Conservation (phyloP, 2,329 filamentous ascomycete species). For the Laburnicola sp. region DNA sequence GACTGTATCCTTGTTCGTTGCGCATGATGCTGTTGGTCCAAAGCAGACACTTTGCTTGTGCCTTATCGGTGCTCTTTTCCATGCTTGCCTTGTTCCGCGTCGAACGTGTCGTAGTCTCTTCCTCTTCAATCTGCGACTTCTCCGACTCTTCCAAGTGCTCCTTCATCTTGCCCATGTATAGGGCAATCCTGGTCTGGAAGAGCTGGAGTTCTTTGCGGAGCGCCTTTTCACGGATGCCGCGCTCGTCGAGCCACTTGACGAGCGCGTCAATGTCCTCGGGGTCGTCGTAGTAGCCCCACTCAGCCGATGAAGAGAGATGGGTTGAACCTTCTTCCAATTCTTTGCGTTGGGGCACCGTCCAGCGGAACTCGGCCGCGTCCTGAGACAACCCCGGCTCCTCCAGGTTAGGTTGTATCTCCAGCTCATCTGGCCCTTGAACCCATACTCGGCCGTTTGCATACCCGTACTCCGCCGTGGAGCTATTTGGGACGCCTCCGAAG, state of each 20-base stretch:
- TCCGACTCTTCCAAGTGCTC: constrained; percentile 66
- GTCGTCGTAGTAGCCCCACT: constrained; percentile 93
- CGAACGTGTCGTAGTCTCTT: constrained; percentile 59
- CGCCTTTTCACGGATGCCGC: constrained; percentile 82
- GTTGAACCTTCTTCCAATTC: constrained; percentile 81
- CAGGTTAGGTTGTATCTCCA: constrained; percentile 64
- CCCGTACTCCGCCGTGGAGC: constrained; percentile 81
- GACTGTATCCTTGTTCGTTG: constrained; percentile 61
- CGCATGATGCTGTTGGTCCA: constrained; percentile 69
- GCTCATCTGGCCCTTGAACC: constrained; percentile 91
- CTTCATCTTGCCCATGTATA: constrained; percentile 79
- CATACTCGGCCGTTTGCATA: constrained; percentile 96
- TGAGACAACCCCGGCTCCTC: constrained; percentile 68
- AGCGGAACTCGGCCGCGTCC: constrained; percentile 75
- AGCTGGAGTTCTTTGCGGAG: constrained; percentile 81
- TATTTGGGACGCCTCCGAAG: constrained; percentile 81
- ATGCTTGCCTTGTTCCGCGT: constrained; percentile 65
- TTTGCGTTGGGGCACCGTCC: constrained; percentile 85
- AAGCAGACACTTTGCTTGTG: constrained; percentile 62
- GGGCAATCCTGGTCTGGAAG: constrained; percentile 74
- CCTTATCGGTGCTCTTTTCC: constrained; percentile 51
- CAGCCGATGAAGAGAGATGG: constrained; percentile 71
- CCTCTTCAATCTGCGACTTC: constrained; percentile 53
- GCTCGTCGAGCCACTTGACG: constrained; percentile 84
- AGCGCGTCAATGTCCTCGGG: constrained; percentile 76